Base-by-base conservation (phyloP, 176 grass and related monocot genomes). In the Phyllostachys edulis region DNA sequence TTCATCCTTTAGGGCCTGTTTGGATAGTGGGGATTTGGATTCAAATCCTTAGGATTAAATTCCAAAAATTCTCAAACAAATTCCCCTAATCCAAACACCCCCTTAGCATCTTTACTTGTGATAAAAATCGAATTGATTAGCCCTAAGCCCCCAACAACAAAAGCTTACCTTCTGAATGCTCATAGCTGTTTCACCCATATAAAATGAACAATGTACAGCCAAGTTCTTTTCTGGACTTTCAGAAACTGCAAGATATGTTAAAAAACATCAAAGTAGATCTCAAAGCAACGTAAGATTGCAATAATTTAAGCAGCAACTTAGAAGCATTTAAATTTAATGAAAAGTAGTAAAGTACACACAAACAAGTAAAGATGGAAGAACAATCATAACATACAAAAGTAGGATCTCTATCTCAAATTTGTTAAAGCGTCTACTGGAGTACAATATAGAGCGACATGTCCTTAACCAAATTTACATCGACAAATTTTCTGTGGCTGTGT, bases 171-270 rank as follows among this genome's bases (percentile, higher is more conserved):
- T 95, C 64, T 89, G 87, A 82, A 99, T 96, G 45, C 93, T 99
- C 96, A 99, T 96, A 80, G 90, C 86, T 70, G 90, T 87, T 89
- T 99, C 96, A n/a, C 93, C 96, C 89, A 95, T 96, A 80, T 94
- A 96, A 87, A 99, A 99, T 67, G 96, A 99, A 83, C 96, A 96
- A 76, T 89, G 84, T 63, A 99, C 82, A 6, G 69, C 71, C 67
- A 99, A 80, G 78, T 99, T 99, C 85, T 93, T 99, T 80, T 96
- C 93, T 46, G 93, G 91, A 74, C 88, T 96, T 94, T 94, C 89
- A 89, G 87, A 94, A 75, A 82, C 93, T 99, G 93, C 68, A 89
- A 85, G 38, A 79, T 16, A 87, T 61, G 71, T 61, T 51, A 69
- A 27, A 80, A 79, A 42, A 60, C 14, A 9, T 75, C 59, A 84